phyloP scores from a whole-genome alignment of 805 yeast genomes.

The Candida hungchunana region DNA sequence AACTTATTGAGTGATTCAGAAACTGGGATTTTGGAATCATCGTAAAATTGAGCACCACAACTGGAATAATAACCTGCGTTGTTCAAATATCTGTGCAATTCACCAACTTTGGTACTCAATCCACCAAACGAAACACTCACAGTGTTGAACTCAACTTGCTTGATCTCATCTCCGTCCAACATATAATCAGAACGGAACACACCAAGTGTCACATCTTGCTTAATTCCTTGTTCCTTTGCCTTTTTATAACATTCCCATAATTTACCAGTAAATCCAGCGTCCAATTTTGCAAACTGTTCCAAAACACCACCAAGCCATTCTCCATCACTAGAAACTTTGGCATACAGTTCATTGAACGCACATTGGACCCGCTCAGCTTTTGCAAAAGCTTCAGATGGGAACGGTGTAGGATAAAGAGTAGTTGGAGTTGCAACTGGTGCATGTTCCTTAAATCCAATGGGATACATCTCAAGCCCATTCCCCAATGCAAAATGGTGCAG shows the following conservation, averaged over 20 bases:
- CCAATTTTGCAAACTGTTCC: constrained; percentile 51
- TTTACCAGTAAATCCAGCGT: constrained; percentile 77
- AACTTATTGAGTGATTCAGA: constrained; percentile 61
- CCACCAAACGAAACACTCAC: constrained; percentile 96
- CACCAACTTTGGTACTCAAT: constrained; percentile 72
- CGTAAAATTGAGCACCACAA: constrained; percentile 38
- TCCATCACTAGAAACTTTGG: constrained; percentile 52
- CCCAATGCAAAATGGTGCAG: constrained; percentile 73
- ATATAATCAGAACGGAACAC: constrained; percentile 89
- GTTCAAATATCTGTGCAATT: constrained; percentile 67
- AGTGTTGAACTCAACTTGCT: constrained; percentile 95
- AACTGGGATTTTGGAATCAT: constrained; percentile 51
- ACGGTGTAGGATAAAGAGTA: constrained; percentile 87
- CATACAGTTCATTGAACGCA: constrained; percentile 70
- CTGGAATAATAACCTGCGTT: constrained; percentile 49
- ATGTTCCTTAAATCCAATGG: constrained; percentile 45
- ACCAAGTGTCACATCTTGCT: constrained; percentile 72
- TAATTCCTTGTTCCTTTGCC: constrained; percentile 45
- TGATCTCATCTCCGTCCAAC: constrained; percentile 52
- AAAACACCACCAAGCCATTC: constrained; percentile 62
- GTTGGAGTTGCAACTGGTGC: constrained; percentile 71
- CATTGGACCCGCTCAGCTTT: constrained; percentile 64
- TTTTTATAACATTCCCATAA: constrained; percentile 56
- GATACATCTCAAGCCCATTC: constrained; percentile 81
- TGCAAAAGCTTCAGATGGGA: constrained; percentile 63